Evolutionary conservation across 2,329 filamentous ascomycete species (phyloP), one percentile per base, ranked within the genome.

Genomic region (Fusarium abutilonis): DNA sequence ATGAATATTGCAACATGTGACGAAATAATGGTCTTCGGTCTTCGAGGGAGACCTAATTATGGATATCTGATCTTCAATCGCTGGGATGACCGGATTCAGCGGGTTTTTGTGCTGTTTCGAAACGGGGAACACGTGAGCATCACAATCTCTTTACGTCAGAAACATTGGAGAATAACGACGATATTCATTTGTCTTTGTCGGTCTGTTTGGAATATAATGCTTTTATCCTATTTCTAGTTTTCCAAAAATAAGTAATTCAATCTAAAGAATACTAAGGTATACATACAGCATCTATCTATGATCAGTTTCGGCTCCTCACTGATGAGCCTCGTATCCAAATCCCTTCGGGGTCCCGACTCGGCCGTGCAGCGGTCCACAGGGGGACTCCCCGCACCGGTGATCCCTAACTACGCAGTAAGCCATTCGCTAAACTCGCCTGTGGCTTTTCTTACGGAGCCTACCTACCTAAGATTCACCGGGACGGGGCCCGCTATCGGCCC

Each of bases 381-480:
- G 63, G 63, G 47, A 50, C 58, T 64, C 63, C 63, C 63, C 63
- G 63, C 63, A 61, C 51, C 56, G 36, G 43, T 36, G 35, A 63
- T 63, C 62, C 53, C 62, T 63, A n/a, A n/a, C n/a, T n/a, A n/a
- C n/a, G n/a, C n/a, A n/a, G n/a, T n/a, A 44, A 60, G 48, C 58
- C 23, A 66, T 52, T 53, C 54, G 55, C 63, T 65, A 54, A 64
- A 31, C 32, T 38, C 43, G 45, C 31, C 40, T 41, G 51, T 26
- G 23, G 23, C 23, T 26, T 26, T 23, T 26, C 23, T 26, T 4
- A 26, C 19, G 19, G 19, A 19, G 19, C 19, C 19, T n/a, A n/a
- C n/a, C n/a, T n/a, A n/a, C n/a, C n/a, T 4, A 34, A n/a, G 46
- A 52, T 46, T 46, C 60, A 47, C 60, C 38, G 41, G 29, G 39